These are phyloP conservation scores for Solanum chacoense DNA, from an alignment of 305 asterid genomes.

Conservation along the genomic window DNA sequence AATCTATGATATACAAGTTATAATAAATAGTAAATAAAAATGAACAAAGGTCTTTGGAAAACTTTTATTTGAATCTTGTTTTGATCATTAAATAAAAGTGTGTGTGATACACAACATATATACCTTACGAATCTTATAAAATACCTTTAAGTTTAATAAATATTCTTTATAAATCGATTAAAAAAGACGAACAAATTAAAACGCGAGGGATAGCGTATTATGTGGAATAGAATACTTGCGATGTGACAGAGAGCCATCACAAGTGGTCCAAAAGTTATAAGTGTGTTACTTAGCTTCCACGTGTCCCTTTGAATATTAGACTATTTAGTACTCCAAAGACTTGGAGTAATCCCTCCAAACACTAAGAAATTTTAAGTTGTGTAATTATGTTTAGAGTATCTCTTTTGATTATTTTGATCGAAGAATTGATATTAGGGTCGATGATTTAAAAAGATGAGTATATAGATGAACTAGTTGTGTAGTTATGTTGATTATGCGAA, in stretches of 20 bases:
- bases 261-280: conserved; percentile 9
- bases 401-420: background rate
- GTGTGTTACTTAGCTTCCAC: conserved; percentile 2
- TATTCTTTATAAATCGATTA: background rate
- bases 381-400: background rate
- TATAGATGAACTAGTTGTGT: background rate
- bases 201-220: background rate
- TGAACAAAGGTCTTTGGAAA: background rate
- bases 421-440: background rate
- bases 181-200: background rate
- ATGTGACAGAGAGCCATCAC: conserved; percentile 1
- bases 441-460: background rate
- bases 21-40: background rate
- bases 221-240: background rate
- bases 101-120: background rate
- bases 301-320: background rate
- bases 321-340: background rate
- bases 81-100: background rate
- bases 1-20: background rate
- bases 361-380: background rate
- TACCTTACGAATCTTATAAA: background rate
- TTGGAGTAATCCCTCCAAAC: background rate
- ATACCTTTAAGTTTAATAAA: too few relatives aligned
- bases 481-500: background rate
- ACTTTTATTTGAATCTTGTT: background rate